A percentile compares a stretch with the other conserved stretches of the same genome.
phyloP scores from a whole-genome alignment of 1,284 basidiomycete species.

The Cryptococcus sp. region DNA sequence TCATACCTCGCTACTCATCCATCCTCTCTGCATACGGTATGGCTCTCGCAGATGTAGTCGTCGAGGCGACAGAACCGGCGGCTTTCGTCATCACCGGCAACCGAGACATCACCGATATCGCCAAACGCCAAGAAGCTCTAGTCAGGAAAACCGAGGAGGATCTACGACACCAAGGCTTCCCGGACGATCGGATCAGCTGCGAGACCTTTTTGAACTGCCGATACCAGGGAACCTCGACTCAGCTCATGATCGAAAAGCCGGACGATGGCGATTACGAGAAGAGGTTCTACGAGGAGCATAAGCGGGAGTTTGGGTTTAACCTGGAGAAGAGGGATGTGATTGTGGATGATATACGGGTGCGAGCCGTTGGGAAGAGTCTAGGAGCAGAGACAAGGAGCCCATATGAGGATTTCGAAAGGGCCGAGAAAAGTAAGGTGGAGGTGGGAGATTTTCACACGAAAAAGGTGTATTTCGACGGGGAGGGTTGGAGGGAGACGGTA shows the following conservation, averaged over 20 bases:
- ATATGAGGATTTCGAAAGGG: slow-evolving; percentile 22
- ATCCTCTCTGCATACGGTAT: slow-evolving; percentile 41
- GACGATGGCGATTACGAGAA: slow-evolving; percentile 27
- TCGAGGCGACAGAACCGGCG: slow-evolving; percentile 33
- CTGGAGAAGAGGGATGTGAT: slow-evolving; percentile 30
- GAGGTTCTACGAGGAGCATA: slow-evolving; percentile 32
- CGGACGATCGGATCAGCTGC: slow-evolving; percentile 60
- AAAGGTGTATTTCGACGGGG: slow-evolving; percentile 32
- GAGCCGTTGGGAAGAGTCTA: slow-evolving; percentile 30
- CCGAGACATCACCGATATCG: slow-evolving; percentile 15
- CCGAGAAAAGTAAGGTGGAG: slow-evolving; percentile 9
- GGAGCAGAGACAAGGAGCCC: slow-evolving; percentile 23
- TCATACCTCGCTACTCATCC: slow-evolving; percentile 36
- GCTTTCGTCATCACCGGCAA: slow-evolving; percentile 20
- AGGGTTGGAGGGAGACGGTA: slow-evolving; percentile 24
- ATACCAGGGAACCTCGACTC: slow-evolving; percentile 34
- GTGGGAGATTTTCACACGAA: slow-evolving; percentile 10
- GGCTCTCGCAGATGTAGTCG: slow-evolving; percentile 37
- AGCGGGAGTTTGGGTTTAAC: slow-evolving; percentile 40
- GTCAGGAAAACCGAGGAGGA: slow-evolving; percentile 56
- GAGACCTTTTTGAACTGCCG: slow-evolving; percentile 52
- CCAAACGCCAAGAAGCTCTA: slow-evolving; percentile 19
- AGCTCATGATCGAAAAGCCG: slow-evolving; percentile 37
- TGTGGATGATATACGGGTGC: slow-evolving; percentile 36
- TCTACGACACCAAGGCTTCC: slow-evolving; percentile 74